Conservation (phyloP, 2,329 filamentous ascomycete genomes). For the Fusarium musae region DNA sequence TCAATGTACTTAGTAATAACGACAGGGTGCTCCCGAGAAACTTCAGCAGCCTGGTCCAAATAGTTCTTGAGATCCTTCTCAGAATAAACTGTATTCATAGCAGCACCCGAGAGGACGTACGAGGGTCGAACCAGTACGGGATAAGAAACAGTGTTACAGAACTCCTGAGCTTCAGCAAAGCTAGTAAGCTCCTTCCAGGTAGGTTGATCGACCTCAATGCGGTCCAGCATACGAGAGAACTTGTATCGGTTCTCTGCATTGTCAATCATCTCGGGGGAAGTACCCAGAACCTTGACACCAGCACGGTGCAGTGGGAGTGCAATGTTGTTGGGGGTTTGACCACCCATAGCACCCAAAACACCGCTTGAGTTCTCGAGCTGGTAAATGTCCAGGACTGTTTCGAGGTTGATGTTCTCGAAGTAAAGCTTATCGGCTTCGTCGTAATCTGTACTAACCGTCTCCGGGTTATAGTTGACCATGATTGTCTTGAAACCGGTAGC, state of each 20-base stretch:
- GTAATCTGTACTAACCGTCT: conserved; percentile 90
- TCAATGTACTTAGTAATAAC: conserved; percentile 99
- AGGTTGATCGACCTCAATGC: conserved; percentile 94
- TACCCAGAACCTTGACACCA: conserved; percentile 92
- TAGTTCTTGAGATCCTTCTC: conserved; percentile 91
- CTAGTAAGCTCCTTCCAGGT: conserved; percentile 98
- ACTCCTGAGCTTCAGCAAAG: conserved; percentile 87
- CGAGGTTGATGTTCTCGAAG: conserved; percentile 94
- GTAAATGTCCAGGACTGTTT: conserved; percentile 94
- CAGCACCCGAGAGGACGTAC: conserved; percentile 95
- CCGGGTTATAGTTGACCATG: conserved; percentile 95
- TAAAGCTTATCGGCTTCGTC: conserved; percentile 95
- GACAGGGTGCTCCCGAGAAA: conserved; percentile 94
- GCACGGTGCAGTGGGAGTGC: conserved; percentile 87
- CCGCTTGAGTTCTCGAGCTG: conserved; percentile 84
- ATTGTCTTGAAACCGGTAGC: conserved; percentile 90
- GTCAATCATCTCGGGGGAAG: conserved; percentile 99
- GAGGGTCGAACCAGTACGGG: conserved; percentile 95
- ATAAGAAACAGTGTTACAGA: conserved; percentile 90
- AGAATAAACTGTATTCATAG: conserved; percentile 99
- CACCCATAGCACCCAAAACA: conserved; percentile 94
- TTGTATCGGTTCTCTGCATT: conserved; percentile 97
- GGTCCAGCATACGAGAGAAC: conserved; percentile 97
- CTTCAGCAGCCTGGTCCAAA: conserved; percentile 88
- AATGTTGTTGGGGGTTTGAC: conserved; percentile 98